Evolutionary conservation across 2,329 filamentous ascomycete species (phyloP).

Genomic region (Cytospora mali): DNA sequence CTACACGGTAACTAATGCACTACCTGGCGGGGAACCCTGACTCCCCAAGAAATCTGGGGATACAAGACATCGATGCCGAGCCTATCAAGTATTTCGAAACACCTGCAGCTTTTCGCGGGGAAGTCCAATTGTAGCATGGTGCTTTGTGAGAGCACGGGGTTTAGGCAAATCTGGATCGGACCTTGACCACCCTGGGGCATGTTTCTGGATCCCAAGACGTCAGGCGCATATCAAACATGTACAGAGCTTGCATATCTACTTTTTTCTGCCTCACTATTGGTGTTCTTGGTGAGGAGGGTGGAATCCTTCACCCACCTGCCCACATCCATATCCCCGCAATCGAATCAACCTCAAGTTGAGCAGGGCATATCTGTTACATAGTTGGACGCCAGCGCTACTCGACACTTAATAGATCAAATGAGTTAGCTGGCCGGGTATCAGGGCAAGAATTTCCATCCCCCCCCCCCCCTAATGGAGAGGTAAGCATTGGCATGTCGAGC

Average conservation of each 20-base stretch:
- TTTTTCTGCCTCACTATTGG: background rate
- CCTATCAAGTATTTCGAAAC: background rate
- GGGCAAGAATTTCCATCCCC: too few relatives aligned
- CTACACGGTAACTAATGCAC: too few relatives aligned
- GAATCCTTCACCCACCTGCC: background rate
- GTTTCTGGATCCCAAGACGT: background rate
- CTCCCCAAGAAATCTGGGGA: background rate
- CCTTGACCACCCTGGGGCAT: too few relatives aligned
- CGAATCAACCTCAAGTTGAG: background rate
- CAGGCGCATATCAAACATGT: background rate
- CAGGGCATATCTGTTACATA: background rate
- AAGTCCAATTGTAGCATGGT: background rate
- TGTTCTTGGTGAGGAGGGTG: background rate
- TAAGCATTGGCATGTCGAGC: background rate
- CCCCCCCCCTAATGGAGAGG: background rate
- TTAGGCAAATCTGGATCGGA: background rate
- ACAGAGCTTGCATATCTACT: background rate
- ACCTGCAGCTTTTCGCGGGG: background rate
- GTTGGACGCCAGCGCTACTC: background rate
- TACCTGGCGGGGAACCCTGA: background rate
- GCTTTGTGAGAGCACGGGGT: background rate
- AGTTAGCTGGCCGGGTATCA: background rate
- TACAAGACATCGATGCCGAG: background rate
- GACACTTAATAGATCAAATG: background rate
- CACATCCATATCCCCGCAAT: background rate